phyloP scores from a whole-genome alignment of 2,329 filamentous ascomycete genomes.

The Alternaria novae-zelandiae region DNA sequence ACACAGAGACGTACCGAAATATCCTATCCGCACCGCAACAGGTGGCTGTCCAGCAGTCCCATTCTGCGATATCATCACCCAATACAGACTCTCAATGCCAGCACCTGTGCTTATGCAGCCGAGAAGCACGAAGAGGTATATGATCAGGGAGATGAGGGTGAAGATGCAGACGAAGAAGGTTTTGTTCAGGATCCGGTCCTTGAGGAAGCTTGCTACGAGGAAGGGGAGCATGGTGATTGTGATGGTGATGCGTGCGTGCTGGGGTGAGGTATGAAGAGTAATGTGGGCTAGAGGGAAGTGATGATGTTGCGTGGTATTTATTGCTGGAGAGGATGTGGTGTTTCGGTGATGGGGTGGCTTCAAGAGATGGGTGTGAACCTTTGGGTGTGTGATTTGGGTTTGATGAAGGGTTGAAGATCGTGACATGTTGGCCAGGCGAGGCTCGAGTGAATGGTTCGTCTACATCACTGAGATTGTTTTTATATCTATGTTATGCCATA shows the following conservation, averaged over 20 bases:
- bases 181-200: slow-evolving; percentile 3
- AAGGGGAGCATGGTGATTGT: not conserved
- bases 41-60: not conserved
- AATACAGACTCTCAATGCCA: slow-evolving; percentile 7
- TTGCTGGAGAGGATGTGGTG: not conserved
- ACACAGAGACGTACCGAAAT: slow-evolving; percentile 4
- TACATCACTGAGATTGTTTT: rapidly evolving
- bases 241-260: not conserved
- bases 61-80: slow-evolving; percentile 3
- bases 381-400: not conserved
- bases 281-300: not conserved
- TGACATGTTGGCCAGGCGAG: not conserved
- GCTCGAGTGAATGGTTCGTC: not conserved
- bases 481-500: not conserved
- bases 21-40: slow-evolving; percentile 6
- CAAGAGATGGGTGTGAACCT: not conserved
- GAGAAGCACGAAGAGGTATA: slow-evolving; percentile 4
- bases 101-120: slow-evolving; percentile 5
- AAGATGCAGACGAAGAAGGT: not conserved
- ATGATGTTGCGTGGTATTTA: not conserved
- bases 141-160: slow-evolving; percentile 1
- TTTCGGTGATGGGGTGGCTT: not conserved
- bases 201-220: not conserved
- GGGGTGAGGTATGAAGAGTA: not conserved
- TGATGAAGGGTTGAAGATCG: not conserved